Percentiles rank a stretch among this genome's conserved stretches.
Evolutionary conservation across 345 rosid species (phyloP).

Genomic region (Theobroma cacao): DNA sequence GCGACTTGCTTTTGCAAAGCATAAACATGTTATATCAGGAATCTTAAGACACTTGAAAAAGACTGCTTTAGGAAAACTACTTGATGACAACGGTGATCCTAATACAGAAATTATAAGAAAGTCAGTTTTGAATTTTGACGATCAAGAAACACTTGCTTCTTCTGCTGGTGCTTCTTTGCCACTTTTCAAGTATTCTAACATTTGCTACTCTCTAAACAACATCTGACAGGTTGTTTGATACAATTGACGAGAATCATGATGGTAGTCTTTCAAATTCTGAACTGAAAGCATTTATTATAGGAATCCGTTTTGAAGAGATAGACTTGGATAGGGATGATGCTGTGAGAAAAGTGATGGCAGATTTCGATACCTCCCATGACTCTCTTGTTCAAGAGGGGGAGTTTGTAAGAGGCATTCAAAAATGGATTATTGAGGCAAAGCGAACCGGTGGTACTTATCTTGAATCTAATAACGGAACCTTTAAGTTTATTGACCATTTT

Average conservation of each 20-base stretch:
- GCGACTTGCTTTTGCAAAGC: slow-evolving; percentile 68
- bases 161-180: background rate
- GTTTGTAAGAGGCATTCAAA: slow-evolving; percentile 49
- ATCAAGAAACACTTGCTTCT: background rate
- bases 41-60: slow-evolving; percentile 59
- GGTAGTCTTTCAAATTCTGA: slow-evolving; percentile 45
- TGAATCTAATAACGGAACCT: slow-evolving; percentile 40
- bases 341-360: slow-evolving; percentile 51
- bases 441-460: slow-evolving; percentile 38
- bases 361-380: slow-evolving; percentile 63
- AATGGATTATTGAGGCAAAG: slow-evolving; percentile 57
- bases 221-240: slow-evolving; percentile 56
- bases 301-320: slow-evolving; percentile 75
- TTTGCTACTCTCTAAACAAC: background rate
- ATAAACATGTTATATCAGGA: slow-evolving; percentile 72
- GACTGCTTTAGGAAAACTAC: slow-evolving; percentile 69
- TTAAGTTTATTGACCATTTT: slow-evolving; percentile 43
- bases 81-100: slow-evolving; percentile 58
- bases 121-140: slow-evolving; percentile 35
- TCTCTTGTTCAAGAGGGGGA: slow-evolving; percentile 32
- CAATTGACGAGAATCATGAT: slow-evolving; percentile 62
- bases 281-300: slow-evolving; percentile 65
- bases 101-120: slow-evolving; percentile 37
- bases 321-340: slow-evolving; percentile 70
- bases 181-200: background rate